Conservation (phyloP, 768 basidiomycete genomes). For the Holtermannia corniformis region DNA sequence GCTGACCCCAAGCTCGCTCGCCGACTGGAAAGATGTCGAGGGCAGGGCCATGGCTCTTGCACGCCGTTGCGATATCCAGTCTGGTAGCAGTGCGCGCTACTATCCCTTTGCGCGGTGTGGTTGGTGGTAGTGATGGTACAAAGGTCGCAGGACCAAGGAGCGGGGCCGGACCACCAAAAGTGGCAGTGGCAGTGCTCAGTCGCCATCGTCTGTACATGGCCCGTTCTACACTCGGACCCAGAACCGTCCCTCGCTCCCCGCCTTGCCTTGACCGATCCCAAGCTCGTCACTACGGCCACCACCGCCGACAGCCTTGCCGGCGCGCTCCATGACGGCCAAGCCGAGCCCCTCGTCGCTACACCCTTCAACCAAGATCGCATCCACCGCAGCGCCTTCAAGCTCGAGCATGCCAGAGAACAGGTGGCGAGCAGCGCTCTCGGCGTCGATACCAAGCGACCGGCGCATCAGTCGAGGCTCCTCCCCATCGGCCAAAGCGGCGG, state of each 20-base stretch:
- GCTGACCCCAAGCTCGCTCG: no score
- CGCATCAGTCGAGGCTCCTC: slow-evolving; percentile 9
- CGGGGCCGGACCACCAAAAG: no score
- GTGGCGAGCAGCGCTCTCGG: slow-evolving; percentile 62
- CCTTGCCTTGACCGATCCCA: slow-evolving; percentile 3
- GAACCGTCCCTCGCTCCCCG: slow-evolving; percentile 12
- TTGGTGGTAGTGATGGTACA: no score
- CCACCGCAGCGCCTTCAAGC: slow-evolving; percentile 57
- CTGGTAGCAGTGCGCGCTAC: no score
- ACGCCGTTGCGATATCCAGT: no score
- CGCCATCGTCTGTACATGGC: no score
- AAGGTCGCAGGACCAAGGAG: no score
- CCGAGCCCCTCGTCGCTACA: slow-evolving; percentile 71
- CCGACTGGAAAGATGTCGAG: no score
- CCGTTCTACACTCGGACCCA: slow-evolving; percentile 31
- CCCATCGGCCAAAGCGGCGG: slow-evolving; percentile 1
- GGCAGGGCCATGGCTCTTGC: no score
- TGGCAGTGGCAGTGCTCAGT: no score
- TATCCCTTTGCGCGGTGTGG: no score
- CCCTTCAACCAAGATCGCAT: slow-evolving; percentile 77
- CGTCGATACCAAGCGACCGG: slow-evolving; percentile 29
- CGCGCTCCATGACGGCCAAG: slow-evolving; percentile 87
- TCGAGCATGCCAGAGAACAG: slow-evolving; percentile 80
- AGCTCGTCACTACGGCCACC: slow-evolving; percentile 24
- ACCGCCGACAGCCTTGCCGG: slow-evolving; percentile 76